Conservation (phyloP, 2,329 filamentous ascomycete species). For the Stagonosporopsis cucurbitacearum region DNA sequence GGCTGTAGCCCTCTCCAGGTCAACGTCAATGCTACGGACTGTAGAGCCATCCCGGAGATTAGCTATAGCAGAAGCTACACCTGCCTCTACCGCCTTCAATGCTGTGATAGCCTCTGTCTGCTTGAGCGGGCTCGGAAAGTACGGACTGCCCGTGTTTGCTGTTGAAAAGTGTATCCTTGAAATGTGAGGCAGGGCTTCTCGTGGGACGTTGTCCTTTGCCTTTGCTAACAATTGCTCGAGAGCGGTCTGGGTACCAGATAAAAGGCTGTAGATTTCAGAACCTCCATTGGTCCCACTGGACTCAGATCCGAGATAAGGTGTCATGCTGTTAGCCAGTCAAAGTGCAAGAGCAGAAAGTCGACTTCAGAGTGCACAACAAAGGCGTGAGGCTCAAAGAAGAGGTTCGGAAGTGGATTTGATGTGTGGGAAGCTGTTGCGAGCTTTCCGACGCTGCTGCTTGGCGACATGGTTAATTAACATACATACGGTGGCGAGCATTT, state of each 20-base stretch:
- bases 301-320: conserved; percentile 37
- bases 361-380: background rate
- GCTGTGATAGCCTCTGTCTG: conserved; percentile 61
- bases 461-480: conserved; percentile 26
- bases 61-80: conserved; percentile 65
- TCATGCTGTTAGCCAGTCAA: conserved; percentile 26
- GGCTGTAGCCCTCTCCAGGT: conserved; percentile 61
- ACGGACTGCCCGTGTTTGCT: conserved; percentile 48
- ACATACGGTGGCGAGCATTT: conserved; percentile 21
- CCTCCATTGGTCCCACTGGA: conserved; percentile 16
- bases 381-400: conserved; percentile 6
- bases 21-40: conserved; percentile 56
- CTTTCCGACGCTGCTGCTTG: conserved; percentile 17
- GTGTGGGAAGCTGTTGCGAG: conserved; percentile 23
- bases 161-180: conserved; percentile 42
- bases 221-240: conserved; percentile 42
- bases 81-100: conserved; percentile 66
- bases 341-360: background rate
- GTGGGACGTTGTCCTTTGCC: conserved; percentile 44
- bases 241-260: conserved; percentile 43
- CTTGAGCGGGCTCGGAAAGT: conserved; percentile 57
- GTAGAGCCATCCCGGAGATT: conserved; percentile 59
- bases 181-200: conserved; percentile 42
- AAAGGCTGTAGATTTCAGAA: conserved; percentile 34
- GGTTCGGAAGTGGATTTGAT: conserved; percentile 15